A percentile compares a stretch with the other conserved stretches of the same genome.
Evolutionary conservation across 2,329 filamentous ascomycete genomes (phyloP).

Genomic region (Nannizziopsis barbatae): DNA sequence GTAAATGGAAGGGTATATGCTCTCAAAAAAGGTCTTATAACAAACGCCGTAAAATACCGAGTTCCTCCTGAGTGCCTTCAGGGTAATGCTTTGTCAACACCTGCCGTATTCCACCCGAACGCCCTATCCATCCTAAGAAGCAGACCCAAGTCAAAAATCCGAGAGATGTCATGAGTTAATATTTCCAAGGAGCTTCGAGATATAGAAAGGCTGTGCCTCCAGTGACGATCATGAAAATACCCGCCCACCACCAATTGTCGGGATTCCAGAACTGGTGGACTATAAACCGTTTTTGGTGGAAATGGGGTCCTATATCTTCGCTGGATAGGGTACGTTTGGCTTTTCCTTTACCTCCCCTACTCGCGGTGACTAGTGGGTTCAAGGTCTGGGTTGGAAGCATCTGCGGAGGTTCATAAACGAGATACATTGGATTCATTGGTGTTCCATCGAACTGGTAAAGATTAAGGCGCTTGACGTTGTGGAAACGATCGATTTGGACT

Average conservation of each 20-base stretch:
- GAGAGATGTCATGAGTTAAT: not conserved
- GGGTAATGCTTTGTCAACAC: slow-evolving; percentile 6
- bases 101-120: slow-evolving; percentile 1
- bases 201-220: slow-evolving; percentile 32
- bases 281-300: slow-evolving; percentile 17
- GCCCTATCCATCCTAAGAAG: slow-evolving; percentile 3
- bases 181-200: not conserved
- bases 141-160: not conserved
- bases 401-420: slow-evolving; percentile 50
- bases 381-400: slow-evolving; percentile 61
- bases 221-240: slow-evolving; percentile 37
- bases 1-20: slow-evolving; percentile 1
- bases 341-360: slow-evolving; percentile 26
- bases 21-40: not conserved
- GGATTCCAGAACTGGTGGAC: slow-evolving; percentile 26
- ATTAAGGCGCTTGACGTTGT: slow-evolving; percentile 52
- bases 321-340: slow-evolving; percentile 24
- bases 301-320: slow-evolving; percentile 5
- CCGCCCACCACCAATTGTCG: slow-evolving; percentile 40
- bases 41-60: slow-evolving; percentile 1
- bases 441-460: slow-evolving; percentile 53
- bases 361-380: slow-evolving; percentile 41
- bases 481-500: slow-evolving; percentile 47
- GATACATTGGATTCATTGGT: slow-evolving; percentile 57
- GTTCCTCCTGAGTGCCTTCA: not conserved